Evolutionary conservation across 2,329 filamentous ascomycete genomes (phyloP).

Genomic region (Fusarium nematophilum): DNA sequence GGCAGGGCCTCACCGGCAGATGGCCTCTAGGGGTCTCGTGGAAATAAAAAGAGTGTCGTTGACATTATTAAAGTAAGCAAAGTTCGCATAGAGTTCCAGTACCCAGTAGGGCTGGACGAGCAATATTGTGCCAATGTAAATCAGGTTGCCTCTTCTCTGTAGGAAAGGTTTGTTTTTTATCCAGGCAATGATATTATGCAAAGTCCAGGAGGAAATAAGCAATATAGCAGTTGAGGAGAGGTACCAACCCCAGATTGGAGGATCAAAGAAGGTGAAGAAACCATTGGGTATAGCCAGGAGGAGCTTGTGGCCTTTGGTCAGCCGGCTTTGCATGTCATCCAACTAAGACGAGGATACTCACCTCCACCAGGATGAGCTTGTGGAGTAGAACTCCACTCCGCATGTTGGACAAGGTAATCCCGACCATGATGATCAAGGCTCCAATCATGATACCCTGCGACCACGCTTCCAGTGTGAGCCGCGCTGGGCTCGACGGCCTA

Average conservation of each 20-base stretch:
- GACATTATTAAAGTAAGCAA: slow-evolving; percentile 69
- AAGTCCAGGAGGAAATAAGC: slow-evolving; percentile 70
- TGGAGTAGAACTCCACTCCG: slow-evolving; percentile 57
- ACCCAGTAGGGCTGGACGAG: slow-evolving; percentile 73
- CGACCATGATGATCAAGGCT: slow-evolving; percentile 59
- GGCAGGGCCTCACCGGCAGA: slow-evolving; percentile 60
- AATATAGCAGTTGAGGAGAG: slow-evolving; percentile 69
- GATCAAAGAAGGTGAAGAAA: slow-evolving; percentile 66
- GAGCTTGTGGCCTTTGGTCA: slow-evolving; percentile 54
- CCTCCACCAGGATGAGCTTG: slow-evolving; percentile 62
- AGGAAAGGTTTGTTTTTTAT: slow-evolving; percentile 74
- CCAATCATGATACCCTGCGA: slow-evolving; percentile 62
- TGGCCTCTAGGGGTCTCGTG: slow-evolving; percentile 69
- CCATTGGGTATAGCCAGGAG: slow-evolving; percentile 67
- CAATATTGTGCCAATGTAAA: slow-evolving; percentile 70
- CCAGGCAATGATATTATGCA: slow-evolving; percentile 76
- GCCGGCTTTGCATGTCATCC: background rate
- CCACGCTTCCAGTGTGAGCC: slow-evolving; percentile 57
- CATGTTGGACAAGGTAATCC: slow-evolving; percentile 63
- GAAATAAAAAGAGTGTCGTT: slow-evolving; percentile 63
- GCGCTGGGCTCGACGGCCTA: slow-evolving; percentile 26
- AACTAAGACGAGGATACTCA: slow-evolving; percentile 35
- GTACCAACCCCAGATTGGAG: slow-evolving; percentile 71
- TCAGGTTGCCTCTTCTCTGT: slow-evolving; percentile 57
- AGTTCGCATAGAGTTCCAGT: slow-evolving; percentile 73